Evolutionary conservation across 2,329 filamentous ascomycete species (phyloP).

Genomic region (Lithohypha guttulata): DNA sequence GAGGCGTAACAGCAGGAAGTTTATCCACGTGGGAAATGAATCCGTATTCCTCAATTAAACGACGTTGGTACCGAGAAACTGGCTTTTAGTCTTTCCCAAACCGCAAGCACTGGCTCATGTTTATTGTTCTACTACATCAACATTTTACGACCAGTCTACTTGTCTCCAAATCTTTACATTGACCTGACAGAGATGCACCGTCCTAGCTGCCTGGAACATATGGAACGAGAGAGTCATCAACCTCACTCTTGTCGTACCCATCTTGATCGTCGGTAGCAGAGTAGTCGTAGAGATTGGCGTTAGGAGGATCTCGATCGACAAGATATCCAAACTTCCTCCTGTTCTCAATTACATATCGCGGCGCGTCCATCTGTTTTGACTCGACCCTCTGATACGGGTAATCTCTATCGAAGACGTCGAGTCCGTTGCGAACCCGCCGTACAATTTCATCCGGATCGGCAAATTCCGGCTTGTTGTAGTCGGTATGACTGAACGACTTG

Average conservation of each 20-base stretch:
- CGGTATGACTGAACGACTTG: constrained; percentile 45
- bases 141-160: too few species aligned
- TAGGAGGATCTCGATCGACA: constrained; percentile 30
- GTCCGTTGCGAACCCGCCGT: constrained; percentile 40
- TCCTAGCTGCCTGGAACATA: too few species aligned
- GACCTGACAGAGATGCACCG: too few species aligned
- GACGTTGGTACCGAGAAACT: too few species aligned
- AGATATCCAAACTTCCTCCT: constrained; percentile 28
- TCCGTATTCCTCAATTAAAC: too few species aligned
- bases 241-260: not conserved
- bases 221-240: too few species aligned
- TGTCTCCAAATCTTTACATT: too few species aligned
- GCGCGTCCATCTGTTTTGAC: constrained; percentile 43
- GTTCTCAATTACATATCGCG: constrained; percentile 34
- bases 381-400: constrained; percentile 34
- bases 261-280: not conserved
- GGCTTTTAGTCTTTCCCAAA: too few species aligned
- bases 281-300: constrained; percentile 31
- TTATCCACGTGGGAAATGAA: too few species aligned
- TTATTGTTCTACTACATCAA: too few species aligned
- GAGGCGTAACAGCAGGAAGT: too few species aligned
- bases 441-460: constrained; percentile 41
- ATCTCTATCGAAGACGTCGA: constrained; percentile 45
- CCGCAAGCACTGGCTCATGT: too few species aligned
- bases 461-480: constrained; percentile 42